Evolutionary conservation across 2,329 filamentous ascomycete genomes (phyloP).

Genomic region (Exserohilum rostratum): DNA sequence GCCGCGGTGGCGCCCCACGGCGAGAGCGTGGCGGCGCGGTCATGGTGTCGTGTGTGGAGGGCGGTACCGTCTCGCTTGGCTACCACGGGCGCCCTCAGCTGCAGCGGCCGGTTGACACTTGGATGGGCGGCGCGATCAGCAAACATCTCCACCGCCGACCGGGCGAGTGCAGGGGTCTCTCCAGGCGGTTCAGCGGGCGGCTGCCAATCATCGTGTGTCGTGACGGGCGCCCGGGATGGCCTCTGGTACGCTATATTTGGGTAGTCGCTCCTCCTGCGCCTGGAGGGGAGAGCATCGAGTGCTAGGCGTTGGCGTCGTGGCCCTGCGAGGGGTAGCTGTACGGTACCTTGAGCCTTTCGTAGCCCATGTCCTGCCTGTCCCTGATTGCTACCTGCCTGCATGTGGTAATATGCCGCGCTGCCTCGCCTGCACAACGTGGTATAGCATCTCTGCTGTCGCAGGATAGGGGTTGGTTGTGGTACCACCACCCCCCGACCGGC

Average conservation of each 20-base stretch:
- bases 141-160: constrained; percentile 42
- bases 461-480: too few relatives aligned
- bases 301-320: too few relatives aligned
- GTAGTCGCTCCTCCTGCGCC: constrained; percentile 9
- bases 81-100: constrained; percentile 18
- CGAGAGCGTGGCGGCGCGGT: too few relatives aligned
- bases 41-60: too few relatives aligned
- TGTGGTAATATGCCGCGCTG: constrained; percentile 29
- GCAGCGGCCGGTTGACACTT: constrained; percentile 35
- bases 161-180: constrained; percentile 36
- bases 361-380: constrained; percentile 23
- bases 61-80: constrained; percentile 24
- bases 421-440: constrained; percentile 25
- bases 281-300: too few relatives aligned
- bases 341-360: constrained; percentile 15
- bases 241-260: constrained; percentile 42
- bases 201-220: constrained; percentile 39
- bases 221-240: constrained; percentile 27
- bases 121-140: constrained; percentile 40
- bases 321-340: too few relatives aligned
- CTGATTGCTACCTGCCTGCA: constrained; percentile 36
- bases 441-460: too few relatives aligned
- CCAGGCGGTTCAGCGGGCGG: constrained; percentile 29
- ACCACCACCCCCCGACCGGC: too few relatives aligned
- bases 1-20: too few relatives aligned